Evolutionary conservation across 1,284 basidiomycete species (phyloP).

Genomic region (Trametes pubescens): DNA sequence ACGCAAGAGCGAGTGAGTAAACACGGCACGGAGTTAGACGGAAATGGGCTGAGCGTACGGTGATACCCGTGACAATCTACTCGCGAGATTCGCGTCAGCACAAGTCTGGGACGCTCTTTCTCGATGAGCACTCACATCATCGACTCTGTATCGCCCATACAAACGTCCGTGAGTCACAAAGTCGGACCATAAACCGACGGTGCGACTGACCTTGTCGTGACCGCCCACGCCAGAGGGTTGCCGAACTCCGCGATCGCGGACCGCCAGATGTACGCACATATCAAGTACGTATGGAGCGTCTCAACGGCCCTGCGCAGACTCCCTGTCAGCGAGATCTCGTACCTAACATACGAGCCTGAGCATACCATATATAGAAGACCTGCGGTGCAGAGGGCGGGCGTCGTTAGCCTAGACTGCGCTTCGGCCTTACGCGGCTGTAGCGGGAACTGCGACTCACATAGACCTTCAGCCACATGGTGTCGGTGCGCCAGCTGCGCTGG

Average conservation of each 20-base stretch:
- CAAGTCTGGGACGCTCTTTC: not conserved
- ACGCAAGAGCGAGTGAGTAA: not conserved
- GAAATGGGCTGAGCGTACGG: not conserved
- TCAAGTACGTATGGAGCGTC: not conserved
- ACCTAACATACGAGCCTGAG: not conserved
- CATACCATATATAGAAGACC: conserved; percentile 4
- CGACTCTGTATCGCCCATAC: not conserved
- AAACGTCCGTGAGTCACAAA: not conserved
- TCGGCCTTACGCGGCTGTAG: not conserved
- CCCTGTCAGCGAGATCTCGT: not conserved
- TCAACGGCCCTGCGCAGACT: not conserved
- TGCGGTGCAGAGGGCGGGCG: not conserved
- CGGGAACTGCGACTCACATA: not conserved
- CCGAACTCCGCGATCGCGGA: not conserved
- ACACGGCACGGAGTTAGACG: not conserved
- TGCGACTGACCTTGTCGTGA: not conserved
- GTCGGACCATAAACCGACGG: not conserved
- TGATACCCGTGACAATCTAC: not conserved
- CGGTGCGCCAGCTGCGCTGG: conserved; percentile 2
- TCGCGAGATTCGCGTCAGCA: not conserved
- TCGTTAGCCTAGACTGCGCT: too few species aligned
- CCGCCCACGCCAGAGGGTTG: not conserved
- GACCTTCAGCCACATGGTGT: not conserved
- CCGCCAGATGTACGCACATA: not conserved
- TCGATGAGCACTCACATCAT: not conserved